Base-by-base conservation (phyloP, 306 rosid species). In the Prunus padus region DNA sequence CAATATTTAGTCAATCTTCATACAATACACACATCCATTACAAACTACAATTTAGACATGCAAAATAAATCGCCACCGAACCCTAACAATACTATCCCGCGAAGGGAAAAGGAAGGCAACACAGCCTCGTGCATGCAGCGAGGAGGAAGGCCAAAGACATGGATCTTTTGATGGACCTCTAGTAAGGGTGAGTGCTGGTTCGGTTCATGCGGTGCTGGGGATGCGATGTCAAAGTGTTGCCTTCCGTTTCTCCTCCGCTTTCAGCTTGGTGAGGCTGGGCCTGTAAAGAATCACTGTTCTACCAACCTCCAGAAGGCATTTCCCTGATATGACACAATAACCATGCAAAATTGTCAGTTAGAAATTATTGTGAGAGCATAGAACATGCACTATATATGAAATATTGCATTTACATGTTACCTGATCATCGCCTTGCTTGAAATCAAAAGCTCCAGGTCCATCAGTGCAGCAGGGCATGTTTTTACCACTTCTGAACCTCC, bases 381-480 rank as follows among this genome's bases (percentile, higher is more conserved):
- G 62, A 28, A 57, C 69, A 51, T 59, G 42, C 57, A 68, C 54
- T 13, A 46, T 16, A 44, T 75, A 64, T n/a, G 76, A 76, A 22
- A 63, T 30, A 74, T 40, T 11, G 42, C 69, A 68, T 23, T 44
- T 77, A 56, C 42, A 46, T 15, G 65, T 80, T 86, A 93, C 98
- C 96, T 86, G 76, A 82, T 89, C 87, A 80, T 93, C 97, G 44
- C 97, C 98, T 86, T 93, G 98, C 79, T 65, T 84, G 85, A 91
- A 91, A 84, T 91, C 97, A 82, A 93, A 93, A 62, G 98, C 93
- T 72, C 98, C 97, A 46, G 98, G 98, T 56, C 98, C 98, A 76
- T 93, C 98, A 19, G 97, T 93, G 98, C 96, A 46, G 98, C 97
- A 37, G 98, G 96, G 75, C 98, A 93, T 66, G 98, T 93, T 79